These are phyloP conservation scores for Amylostereum chailletii DNA, from an alignment of 1,284 basidiomycete species.

Conservation along the genomic window DNA sequence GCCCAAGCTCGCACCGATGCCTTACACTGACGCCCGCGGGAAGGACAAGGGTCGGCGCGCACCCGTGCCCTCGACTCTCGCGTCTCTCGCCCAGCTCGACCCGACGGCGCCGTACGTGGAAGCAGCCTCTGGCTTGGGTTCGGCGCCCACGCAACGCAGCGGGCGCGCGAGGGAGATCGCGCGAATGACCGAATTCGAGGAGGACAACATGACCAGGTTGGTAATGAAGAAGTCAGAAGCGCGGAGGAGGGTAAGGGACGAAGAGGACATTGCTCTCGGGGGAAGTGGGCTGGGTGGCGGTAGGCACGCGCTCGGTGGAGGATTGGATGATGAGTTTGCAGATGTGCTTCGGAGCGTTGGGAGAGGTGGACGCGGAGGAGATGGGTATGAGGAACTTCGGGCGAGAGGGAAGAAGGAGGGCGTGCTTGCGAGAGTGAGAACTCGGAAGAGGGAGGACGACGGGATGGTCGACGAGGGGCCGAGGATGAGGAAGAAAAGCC, in stretches of 20 bases:
- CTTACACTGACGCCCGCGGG: conserved; percentile 68
- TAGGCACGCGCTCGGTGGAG: conserved; percentile 56
- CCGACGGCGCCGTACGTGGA: conserved; percentile 59
- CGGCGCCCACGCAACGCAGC: conserved; percentile 47
- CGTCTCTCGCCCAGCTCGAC: conserved; percentile 59
- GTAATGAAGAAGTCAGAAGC: conserved; percentile 90
- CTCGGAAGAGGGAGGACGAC: conserved; percentile 30
- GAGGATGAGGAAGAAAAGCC: conserved; percentile 53
- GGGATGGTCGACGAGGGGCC: conserved; percentile 34
- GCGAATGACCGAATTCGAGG: conserved; percentile 87
- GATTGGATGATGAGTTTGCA: conserved; percentile 78
- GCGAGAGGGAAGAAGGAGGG: conserved; percentile 57
- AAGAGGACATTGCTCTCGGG: conserved; percentile 90
- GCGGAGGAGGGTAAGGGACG: conserved; percentile 73
- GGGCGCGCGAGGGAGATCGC: conserved; percentile 72
- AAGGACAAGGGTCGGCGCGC: conserved; percentile 36
- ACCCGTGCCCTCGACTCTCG: conserved; percentile 64
- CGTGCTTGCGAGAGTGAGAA: conserved; percentile 45
- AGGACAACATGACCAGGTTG: conserved; percentile 90
- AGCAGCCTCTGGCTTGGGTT: conserved; percentile 73
- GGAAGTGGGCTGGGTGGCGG: conserved; percentile 42
- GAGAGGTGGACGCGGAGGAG: conserved; percentile 34
- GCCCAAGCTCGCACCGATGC: conserved; percentile 87
- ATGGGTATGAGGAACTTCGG: conserved; percentile 73
- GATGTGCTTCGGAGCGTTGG: conserved; percentile 64